phyloP scores from a whole-genome alignment of 2,329 filamentous ascomycete species.

The Coniochaeta ligniaria region DNA sequence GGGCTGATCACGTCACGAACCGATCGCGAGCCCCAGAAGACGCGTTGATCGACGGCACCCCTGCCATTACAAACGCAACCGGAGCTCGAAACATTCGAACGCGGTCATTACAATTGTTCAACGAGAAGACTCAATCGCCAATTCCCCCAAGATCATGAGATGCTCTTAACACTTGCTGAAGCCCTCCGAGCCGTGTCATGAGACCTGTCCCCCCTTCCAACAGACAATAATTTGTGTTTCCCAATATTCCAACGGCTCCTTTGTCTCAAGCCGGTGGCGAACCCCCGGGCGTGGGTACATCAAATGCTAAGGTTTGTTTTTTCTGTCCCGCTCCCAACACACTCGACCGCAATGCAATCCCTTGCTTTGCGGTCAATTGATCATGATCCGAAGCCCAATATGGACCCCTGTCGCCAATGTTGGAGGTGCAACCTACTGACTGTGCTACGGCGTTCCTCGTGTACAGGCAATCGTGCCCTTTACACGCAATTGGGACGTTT shows the following conservation, averaged over 20 bases:
- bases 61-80: conserved; percentile 1
- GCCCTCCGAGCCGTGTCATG: background rate
- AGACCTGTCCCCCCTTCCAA: background rate
- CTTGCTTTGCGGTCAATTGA: background rate
- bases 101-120: background rate
- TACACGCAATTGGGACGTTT: background rate
- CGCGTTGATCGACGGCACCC: conserved; percentile 5
- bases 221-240: background rate
- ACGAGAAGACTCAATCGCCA: background rate
- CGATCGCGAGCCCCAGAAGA: conserved; percentile 2
- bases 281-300: background rate
- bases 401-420: background rate
- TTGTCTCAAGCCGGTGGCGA: background rate
- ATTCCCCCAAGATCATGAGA: too few species aligned
- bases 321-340: background rate
- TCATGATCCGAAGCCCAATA: background rate
- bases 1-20: background rate
- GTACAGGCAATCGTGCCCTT: background rate
- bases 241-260: too few species aligned
- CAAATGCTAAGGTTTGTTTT: background rate
- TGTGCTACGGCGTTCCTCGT: background rate
- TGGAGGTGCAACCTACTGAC: background rate
- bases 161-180: background rate
- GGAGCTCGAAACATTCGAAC: background rate
- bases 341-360: background rate